phyloP scores from a whole-genome alignment of 768 basidiomycete species.

The Strobilomyces dryophilus region DNA sequence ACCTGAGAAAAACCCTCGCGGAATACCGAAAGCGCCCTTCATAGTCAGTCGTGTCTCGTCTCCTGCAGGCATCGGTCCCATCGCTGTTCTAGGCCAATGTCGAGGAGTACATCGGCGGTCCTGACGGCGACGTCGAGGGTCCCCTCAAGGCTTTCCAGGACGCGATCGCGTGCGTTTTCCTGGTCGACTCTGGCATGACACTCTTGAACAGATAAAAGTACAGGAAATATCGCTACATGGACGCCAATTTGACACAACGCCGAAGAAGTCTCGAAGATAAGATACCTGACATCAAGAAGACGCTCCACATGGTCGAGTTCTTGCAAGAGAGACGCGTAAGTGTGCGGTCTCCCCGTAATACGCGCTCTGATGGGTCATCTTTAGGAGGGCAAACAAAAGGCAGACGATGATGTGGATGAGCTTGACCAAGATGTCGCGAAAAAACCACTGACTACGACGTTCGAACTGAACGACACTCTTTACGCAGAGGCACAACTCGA shows the following conservation, averaged over 20 bases:
- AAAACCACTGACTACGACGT: slow-evolving; percentile 74
- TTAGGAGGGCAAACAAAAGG: slow-evolving; percentile 59
- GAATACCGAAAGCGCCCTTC: slow-evolving; percentile 94
- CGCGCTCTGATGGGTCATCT: not conserved
- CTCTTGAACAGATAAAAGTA: slow-evolving; percentile 26
- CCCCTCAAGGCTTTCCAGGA: slow-evolving; percentile 83
- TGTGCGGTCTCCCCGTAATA: not conserved
- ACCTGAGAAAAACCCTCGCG: slow-evolving; percentile 74
- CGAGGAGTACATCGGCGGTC: slow-evolving; percentile 77
- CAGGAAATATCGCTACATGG: slow-evolving; percentile 99
- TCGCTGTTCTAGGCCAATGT: slow-evolving; percentile 66
- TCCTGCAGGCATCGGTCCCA: not conserved
- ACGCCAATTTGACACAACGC: slow-evolving; percentile 75
- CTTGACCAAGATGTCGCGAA: slow-evolving; percentile 35
- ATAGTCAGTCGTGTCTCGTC: slow-evolving; percentile 54
- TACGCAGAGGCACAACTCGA: slow-evolving; percentile 89
- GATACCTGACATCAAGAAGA: slow-evolving; percentile 94
- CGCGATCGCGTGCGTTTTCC: slow-evolving; percentile 76
- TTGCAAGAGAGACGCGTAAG: slow-evolving; percentile 68
- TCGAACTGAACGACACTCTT: slow-evolving; percentile 94
- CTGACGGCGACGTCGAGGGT: slow-evolving; percentile 72
- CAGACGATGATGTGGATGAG: slow-evolving; percentile 36
- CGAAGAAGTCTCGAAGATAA: slow-evolving; percentile 82
- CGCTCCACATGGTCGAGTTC: slow-evolving; percentile 83
- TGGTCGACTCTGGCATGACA: slow-evolving; percentile 3